phyloP scores from a whole-genome alignment of 345 rosid genomes.

The Draba incana region DNA sequence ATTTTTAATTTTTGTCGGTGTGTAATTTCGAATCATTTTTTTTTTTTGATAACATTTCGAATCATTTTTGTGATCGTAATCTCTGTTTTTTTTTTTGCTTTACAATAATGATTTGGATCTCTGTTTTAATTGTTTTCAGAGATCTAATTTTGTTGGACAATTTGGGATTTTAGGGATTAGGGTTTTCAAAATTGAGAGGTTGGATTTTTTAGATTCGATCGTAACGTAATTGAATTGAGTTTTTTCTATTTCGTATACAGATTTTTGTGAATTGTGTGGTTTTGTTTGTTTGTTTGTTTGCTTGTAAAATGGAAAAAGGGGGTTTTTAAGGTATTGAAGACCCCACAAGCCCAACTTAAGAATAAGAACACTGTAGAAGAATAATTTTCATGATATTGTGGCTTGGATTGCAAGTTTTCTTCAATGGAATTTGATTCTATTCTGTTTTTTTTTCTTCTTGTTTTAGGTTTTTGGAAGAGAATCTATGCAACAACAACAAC shows the following conservation, averaged over 20 bases:
- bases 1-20: background rate
- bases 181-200: conserved; percentile 17
- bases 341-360: conserved; percentile 31
- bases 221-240: background rate
- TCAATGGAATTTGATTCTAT: conserved; percentile 9
- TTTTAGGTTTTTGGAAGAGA: conserved; percentile 64
- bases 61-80: background rate
- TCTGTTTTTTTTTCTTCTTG: conserved; percentile 7
- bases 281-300: background rate
- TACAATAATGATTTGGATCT: background rate
- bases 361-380: conserved; percentile 15
- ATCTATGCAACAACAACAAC: conserved; percentile 46
- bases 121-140: background rate
- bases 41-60: too few relatives aligned
- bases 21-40: background rate
- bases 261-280: background rate
- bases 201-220: conserved; percentile 12
- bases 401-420: conserved; percentile 33
- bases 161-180: conserved; percentile 30
- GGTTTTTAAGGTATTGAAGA: conserved; percentile 2
- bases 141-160: background rate
- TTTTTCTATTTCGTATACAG: background rate
- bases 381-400: conserved; percentile 1
- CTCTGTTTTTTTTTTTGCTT: background rate
- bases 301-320: background rate